These are phyloP conservation scores for Fusarium sp. DNA, from an alignment of 2,329 filamentous ascomycete genomes.

Conservation along the genomic window DNA sequence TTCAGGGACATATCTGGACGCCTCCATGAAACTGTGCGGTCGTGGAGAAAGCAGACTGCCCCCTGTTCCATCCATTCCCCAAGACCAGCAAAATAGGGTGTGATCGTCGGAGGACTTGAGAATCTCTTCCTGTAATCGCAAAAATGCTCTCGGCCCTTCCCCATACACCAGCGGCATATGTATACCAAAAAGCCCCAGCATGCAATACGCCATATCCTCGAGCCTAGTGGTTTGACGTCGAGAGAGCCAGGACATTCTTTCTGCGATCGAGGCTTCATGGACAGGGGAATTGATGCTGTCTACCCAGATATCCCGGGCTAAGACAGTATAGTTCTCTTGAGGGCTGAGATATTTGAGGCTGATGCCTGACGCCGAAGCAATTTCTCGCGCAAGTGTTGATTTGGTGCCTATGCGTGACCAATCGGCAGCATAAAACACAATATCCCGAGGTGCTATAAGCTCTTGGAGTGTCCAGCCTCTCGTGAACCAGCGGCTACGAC, in stretches of 20 bases:
- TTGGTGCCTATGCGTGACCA: neutral
- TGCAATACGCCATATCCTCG: neutral
- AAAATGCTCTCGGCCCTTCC: neutral
- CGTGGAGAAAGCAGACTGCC: too few relatives aligned
- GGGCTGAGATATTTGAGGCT: fast-evolving
- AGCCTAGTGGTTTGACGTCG: neutral
- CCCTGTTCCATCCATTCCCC: too few relatives aligned
- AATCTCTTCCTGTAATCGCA: neutral
- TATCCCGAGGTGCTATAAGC: neutral
- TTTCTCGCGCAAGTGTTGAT: neutral
- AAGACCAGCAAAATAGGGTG: too few relatives aligned
- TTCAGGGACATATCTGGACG: too few relatives aligned
- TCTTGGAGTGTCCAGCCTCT: neutral
- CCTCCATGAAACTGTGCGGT: too few relatives aligned
- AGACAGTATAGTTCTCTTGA: too few relatives aligned
- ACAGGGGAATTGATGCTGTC: too few relatives aligned
- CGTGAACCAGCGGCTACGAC: neutral
- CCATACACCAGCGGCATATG: neutral
- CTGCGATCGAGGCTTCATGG: neutral
- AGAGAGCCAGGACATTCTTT: neutral
- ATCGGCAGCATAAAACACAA: neutral
- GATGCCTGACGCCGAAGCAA: neutral
- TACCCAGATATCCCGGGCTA: too few relatives aligned
- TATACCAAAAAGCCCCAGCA: neutral
- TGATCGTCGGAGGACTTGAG: too few relatives aligned